Evolutionary conservation across 2,329 filamentous ascomycete species (phyloP), one percentile per base, ranked within the genome.

Genomic region (Aspergillus sp.): DNA sequence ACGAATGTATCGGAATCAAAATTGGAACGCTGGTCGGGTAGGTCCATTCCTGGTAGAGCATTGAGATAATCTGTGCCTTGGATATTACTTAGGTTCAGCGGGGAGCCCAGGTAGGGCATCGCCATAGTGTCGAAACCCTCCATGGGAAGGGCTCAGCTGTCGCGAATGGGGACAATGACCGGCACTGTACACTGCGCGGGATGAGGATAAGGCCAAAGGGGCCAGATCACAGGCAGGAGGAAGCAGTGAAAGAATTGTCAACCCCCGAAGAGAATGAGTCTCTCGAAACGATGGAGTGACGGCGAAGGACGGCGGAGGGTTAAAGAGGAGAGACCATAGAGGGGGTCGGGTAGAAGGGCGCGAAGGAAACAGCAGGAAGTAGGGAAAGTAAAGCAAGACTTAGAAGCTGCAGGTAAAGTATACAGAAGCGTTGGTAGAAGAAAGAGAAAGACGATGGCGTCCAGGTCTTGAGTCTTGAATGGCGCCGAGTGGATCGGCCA

Each of bases 91-190:
- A 86, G 79, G 55, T 81, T 79, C 70, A 86, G 77, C 62, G 83
- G 82, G 64, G 80, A 82, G 56, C 81, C 79, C 73, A 86, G 73
- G 67, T 86, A 87, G n/a, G 83, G 82, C 84, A 87, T 85, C 70
- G 81, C 79, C 74, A 83, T 81, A 64, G 82, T 82, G 70, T 86
- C 83, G 74, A 83, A 86, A 71, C 82, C 79, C 68, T 85, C 83
- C 78, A 80, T 80, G 60, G 66, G 70, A 49, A 56, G 49, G 41
- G 52, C 42, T 49, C 30, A 53, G 37, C 20, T 46, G 27, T 20
- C 20, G 56, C 19, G 20, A 37, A 41, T 30, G 46, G 34, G 4
- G 20, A 12, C 24, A 53, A 44, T 20, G n/a, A 17, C 8, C 12
- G 20, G 24, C 37, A 40, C 30, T 42, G 47, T 19, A 15, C 27